These are phyloP conservation scores for Chrysoporthe puriensis DNA, from an alignment of 2,329 filamentous ascomycete species.

Conservation along the genomic window DNA sequence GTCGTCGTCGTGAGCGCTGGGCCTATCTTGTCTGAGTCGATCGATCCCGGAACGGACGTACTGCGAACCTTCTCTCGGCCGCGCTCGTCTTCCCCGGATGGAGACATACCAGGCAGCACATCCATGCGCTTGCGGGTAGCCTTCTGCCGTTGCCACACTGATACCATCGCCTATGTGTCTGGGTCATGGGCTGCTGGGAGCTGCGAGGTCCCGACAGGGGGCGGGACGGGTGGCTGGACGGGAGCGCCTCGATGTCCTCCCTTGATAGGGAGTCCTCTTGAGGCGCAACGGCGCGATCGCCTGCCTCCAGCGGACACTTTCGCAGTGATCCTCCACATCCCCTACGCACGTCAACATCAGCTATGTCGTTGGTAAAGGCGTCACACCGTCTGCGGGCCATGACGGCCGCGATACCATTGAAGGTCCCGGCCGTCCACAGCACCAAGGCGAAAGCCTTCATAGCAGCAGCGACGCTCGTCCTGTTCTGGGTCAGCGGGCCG, in stretches of 20 bases:
- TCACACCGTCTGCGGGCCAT: background rate
- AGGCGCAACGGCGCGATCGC: no score
- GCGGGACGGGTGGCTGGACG: conserved; percentile 1
- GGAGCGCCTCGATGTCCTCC: background rate
- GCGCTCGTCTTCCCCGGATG: no score
- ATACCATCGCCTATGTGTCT: background rate
- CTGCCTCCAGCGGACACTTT: background rate
- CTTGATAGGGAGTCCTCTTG: background rate
- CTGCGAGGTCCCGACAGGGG: background rate
- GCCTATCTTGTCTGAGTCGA: background rate
- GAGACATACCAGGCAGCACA: no score
- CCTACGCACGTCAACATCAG: background rate
- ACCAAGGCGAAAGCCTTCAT: conserved; percentile 11
- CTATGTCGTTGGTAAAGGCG: conserved; percentile 12
- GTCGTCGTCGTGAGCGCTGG: no score
- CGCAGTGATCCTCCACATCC: background rate
- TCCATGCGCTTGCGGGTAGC: background rate
- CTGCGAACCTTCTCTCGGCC: background rate
- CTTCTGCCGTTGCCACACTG: background rate
- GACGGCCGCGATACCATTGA: conserved; percentile 16
- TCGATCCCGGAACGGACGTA: background rate
- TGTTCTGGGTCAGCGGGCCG: conserved; percentile 24
- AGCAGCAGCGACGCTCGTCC: conserved; percentile 18
- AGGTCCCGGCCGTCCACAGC: conserved; percentile 18
- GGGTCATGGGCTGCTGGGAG: background rate